Conservation (phyloP, 2,329 filamentous ascomycete genomes). For the Fusarium mundagurra region DNA sequence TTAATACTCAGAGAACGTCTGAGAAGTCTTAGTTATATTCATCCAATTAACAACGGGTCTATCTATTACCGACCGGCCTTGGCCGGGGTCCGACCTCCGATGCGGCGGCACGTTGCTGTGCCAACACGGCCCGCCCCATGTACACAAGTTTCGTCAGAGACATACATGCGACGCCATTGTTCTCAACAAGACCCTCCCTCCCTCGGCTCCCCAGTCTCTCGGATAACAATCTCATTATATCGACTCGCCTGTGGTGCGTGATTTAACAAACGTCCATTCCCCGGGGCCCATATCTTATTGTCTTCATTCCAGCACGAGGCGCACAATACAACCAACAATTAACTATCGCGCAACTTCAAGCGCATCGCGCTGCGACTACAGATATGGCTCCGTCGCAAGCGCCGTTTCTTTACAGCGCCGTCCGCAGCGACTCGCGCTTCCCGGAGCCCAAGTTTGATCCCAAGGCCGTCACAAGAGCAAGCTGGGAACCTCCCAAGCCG, state of each 20-base stretch:
- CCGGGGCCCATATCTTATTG: not conserved
- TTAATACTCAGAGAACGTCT: not conserved
- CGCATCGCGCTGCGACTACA: constrained; percentile 22
- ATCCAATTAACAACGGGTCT: not conserved
- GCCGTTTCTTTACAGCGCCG: constrained; percentile 78
- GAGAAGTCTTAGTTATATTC: constrained; percentile 4
- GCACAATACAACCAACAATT: constrained; percentile 4
- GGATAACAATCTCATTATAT: constrained; percentile 32
- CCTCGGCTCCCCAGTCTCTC: constrained; percentile 12
- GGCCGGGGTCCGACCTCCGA: constrained; percentile 21
- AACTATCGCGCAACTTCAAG: constrained; percentile 9
- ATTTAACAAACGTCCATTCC: not conserved
- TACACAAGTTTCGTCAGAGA: constrained; percentile 33
- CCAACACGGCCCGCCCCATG: constrained; percentile 30
- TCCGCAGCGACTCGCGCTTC: constrained; percentile 62
- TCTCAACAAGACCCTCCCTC: constrained; percentile 15
- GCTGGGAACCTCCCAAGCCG: constrained; percentile 70
- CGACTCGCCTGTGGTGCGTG: not conserved
- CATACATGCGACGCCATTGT: constrained; percentile 23
- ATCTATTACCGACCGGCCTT: not conserved
- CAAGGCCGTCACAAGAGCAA: constrained; percentile 84
- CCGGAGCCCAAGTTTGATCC: constrained; percentile 78
- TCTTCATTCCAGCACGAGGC: constrained; percentile 22
- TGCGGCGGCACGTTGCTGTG: constrained; percentile 38
- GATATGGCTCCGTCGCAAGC: constrained; percentile 46